Evolutionary conservation across 176 grass and related monocot species (phyloP).

Genomic region (Thinopyrum elongatum): DNA sequence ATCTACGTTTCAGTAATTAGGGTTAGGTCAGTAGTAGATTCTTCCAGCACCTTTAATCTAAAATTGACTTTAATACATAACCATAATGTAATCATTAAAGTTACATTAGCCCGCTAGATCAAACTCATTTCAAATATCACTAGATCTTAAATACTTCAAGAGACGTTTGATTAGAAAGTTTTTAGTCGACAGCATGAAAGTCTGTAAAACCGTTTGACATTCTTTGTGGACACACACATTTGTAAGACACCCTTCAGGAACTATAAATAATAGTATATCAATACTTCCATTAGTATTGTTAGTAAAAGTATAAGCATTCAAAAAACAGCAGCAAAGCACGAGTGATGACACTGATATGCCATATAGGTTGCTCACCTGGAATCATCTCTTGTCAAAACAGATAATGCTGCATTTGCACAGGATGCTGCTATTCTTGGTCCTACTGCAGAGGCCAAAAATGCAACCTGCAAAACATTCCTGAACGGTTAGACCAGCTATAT

Average conservation of each 20-base stretch:
- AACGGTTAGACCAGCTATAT: slow-evolving; percentile 33
- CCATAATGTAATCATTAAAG: background rate
- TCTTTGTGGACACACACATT: background rate
- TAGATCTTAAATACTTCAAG: background rate
- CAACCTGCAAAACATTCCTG: slow-evolving; percentile 57
- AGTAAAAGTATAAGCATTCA: background rate
- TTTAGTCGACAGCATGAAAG: background rate
- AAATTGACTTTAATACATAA: background rate
- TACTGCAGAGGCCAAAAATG: slow-evolving; percentile 83
- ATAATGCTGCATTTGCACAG: slow-evolving; percentile 83
- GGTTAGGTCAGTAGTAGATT: no score
- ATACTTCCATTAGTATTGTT: background rate
- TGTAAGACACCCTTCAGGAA: background rate
- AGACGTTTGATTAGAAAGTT: background rate
- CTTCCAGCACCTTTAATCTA: background rate
- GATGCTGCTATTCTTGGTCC: slow-evolving; percentile 97
- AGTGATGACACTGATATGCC: background rate
- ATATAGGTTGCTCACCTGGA: slow-evolving; percentile 49
- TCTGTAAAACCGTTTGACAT: background rate
- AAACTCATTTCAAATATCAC: slow-evolving; percentile 8
- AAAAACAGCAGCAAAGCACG: background rate
- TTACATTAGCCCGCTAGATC: background rate
- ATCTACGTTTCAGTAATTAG: no score
- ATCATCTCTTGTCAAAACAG: slow-evolving; percentile 76
- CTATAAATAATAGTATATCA: background rate